These are phyloP conservation scores for Henningerozyma blattae DNA, from an alignment of 805 yeast genomes.

Conservation along the genomic window DNA sequence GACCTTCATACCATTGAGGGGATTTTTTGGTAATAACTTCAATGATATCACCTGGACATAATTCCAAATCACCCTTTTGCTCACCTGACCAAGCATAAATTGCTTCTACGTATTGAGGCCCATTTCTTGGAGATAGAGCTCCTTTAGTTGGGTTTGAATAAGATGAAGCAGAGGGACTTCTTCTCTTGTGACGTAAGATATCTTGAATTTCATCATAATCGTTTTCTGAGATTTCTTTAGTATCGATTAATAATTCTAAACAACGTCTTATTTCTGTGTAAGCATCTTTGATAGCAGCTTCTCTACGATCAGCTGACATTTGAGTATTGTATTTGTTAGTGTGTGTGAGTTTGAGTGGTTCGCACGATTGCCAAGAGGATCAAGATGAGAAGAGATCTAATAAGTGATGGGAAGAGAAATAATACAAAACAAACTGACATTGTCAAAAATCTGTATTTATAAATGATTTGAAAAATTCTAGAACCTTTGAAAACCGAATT, in stretches of 20 bases:
- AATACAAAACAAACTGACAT: too few species aligned
- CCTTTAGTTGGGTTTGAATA: slow-evolving; percentile 7
- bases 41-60: slow-evolving; percentile 57
- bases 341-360: too few species aligned
- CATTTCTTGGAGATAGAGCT: neutral
- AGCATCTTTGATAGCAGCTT: neutral
- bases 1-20: slow-evolving; percentile 88
- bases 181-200: slow-evolving; percentile 16
- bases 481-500: too few species aligned
- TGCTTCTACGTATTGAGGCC: slow-evolving; percentile 43
- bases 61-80: slow-evolving; percentile 60
- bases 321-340: too few species aligned
- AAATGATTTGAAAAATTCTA: too few species aligned
- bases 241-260: slow-evolving; percentile 64
- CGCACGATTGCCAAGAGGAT: too few species aligned
- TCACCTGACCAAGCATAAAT: slow-evolving; percentile 64
- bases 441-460: too few species aligned
- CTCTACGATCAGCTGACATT: neutral
- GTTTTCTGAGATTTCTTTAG: slow-evolving; percentile 53
- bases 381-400: too few species aligned
- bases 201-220: slow-evolving; percentile 40
- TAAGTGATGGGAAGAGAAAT: too few species aligned
- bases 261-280: neutral
- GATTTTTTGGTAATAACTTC: slow-evolving; percentile 63
- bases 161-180: neutral